These are phyloP conservation scores for Coemansia asiatica DNA, from an alignment of 192 early-diverging fungal species.

Conservation along the genomic window DNA sequence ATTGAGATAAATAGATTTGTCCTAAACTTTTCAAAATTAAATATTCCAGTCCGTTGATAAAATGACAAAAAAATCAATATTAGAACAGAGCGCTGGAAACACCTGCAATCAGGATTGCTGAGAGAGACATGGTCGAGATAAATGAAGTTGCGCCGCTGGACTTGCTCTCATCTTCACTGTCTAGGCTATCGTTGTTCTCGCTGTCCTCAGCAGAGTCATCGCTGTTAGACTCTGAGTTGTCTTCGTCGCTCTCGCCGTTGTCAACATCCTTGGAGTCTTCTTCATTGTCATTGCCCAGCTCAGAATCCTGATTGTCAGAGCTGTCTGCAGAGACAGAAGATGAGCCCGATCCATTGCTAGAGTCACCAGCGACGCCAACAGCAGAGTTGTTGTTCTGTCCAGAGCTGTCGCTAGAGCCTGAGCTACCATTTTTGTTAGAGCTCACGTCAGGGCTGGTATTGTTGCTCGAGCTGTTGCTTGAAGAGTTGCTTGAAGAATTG, in stretches of 20 bases:
- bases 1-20: too few relatives aligned
- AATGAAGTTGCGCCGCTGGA: conserved; percentile 8
- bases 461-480: not conserved
- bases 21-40: too few relatives aligned
- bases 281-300: not conserved
- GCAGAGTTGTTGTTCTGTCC: not conserved
- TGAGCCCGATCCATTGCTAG: not conserved
- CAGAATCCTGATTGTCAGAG: not conserved
- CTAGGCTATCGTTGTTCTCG: not conserved
- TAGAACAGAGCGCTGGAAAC: conserved; percentile 18
- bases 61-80: not conserved
- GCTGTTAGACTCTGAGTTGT: not conserved
- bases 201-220: conserved; percentile 1
- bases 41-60: too few relatives aligned
- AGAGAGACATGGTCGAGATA: conserved; percentile 11
- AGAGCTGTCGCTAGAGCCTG: not conserved
- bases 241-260: not conserved
- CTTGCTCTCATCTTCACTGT: conserved; percentile 7
- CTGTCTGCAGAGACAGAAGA: not conserved
- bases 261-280: not conserved
- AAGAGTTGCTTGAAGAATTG: not conserved
- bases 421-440: not conserved
- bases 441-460: not conserved
- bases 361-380: not conserved
- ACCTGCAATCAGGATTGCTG: conserved; percentile 17